phyloP scores from a whole-genome alignment of 805 yeast species.

The Candida chauliodis region DNA sequence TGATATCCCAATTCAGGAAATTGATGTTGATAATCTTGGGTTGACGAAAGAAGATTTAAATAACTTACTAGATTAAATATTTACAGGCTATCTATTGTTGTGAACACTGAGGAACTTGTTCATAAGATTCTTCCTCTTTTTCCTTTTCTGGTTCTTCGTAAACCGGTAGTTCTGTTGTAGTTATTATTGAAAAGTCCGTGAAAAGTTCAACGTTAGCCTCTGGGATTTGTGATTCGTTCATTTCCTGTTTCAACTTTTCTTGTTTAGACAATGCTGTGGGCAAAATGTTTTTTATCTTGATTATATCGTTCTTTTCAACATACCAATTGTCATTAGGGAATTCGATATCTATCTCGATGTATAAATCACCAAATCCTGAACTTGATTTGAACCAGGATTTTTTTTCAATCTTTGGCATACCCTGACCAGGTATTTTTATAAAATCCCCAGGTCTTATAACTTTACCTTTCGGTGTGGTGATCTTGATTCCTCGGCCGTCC shows the following conservation, averaged over 20 bases:
- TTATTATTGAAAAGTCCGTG: constrained; percentile 30
- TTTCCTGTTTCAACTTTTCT: constrained; percentile 14
- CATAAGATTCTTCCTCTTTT: constrained; percentile 9
- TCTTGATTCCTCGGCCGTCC: constrained; percentile 70
- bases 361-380: constrained; percentile 59
- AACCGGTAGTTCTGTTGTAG: constrained; percentile 24
- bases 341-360: constrained; percentile 64
- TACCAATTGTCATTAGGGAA: constrained; percentile 89
- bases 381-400: constrained; percentile 27
- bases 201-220: constrained; percentile 38
- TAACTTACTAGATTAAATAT: constrained; percentile 30
- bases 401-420: constrained; percentile 66
- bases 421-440: constrained; percentile 65
- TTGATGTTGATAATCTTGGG: constrained; percentile 17
- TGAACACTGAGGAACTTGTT: constrained; percentile 20
- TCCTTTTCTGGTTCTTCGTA: constrained; percentile 18
- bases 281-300: constrained; percentile 50
- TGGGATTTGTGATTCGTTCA: constrained; percentile 22
- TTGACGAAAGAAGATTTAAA: constrained; percentile 31
- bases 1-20: constrained; percentile 1
- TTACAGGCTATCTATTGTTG: constrained; percentile 28
- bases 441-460: constrained; percentile 76
- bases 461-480: constrained; percentile 71
- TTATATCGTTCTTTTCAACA: constrained; percentile 63
- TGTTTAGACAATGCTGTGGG: constrained; percentile 37